Conservation (phyloP, 176 grass and related monocot genomes). For the Elymus sibiricus region DNA sequence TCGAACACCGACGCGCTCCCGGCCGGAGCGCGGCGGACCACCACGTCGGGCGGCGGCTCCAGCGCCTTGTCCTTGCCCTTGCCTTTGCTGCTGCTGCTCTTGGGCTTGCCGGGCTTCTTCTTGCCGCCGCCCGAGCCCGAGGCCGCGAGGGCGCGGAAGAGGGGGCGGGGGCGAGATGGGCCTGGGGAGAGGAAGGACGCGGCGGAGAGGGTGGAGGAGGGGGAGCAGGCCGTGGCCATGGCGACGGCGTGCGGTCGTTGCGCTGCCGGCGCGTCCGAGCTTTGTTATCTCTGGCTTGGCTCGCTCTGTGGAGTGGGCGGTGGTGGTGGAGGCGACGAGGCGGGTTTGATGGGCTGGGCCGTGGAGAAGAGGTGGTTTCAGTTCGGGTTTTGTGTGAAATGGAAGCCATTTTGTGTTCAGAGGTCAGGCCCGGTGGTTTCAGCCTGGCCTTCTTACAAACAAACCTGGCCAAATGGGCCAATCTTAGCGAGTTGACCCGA, state of each 20-base stretch:
- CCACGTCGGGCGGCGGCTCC: constrained; percentile 45
- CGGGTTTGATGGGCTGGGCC: background rate
- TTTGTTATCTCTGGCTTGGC: background rate
- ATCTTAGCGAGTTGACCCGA: no score
- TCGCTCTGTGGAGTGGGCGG: background rate
- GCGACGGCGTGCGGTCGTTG: constrained; percentile 13
- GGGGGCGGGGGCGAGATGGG: background rate
- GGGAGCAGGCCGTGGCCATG: constrained; percentile 36
- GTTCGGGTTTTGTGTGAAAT: background rate
- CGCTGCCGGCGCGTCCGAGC: constrained; percentile 2
- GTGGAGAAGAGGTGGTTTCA: background rate
- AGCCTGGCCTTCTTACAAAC: no score
- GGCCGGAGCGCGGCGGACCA: constrained; percentile 55
- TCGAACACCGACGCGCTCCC: constrained; percentile 36
- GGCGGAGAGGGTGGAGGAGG: constrained; percentile 21
- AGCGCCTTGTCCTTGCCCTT: constrained; percentile 44
- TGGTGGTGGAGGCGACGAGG: constrained; percentile 4
- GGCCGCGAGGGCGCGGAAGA: constrained; percentile 19
- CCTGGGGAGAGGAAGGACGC: background rate
- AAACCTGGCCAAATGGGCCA: no score
- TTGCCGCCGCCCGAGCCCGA: background rate
- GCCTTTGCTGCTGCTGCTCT: background rate
- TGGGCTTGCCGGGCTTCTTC: constrained; percentile 26
- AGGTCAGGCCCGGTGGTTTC: background rate
- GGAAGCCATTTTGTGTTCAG: background rate